These are phyloP conservation scores for Ogataea degrootiae DNA, from an alignment of 805 yeast species.

Conservation along the genomic window DNA sequence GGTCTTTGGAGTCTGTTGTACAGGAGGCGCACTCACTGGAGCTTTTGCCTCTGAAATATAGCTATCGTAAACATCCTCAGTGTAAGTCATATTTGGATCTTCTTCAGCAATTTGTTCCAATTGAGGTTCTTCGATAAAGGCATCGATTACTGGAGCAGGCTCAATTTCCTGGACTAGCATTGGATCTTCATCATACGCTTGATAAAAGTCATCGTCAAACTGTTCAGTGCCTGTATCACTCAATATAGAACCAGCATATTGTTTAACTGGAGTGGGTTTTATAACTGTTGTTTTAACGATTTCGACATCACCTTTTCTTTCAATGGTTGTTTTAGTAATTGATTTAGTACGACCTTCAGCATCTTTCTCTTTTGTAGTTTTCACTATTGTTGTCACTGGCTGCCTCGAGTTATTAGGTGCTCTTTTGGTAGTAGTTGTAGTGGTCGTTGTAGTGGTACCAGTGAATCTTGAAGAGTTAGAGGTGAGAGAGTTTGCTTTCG, in stretches of 20 bases:
- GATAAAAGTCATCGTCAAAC: conserved; percentile 17
- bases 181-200: conserved; percentile 7
- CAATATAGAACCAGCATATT: conserved; percentile 12
- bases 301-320: conserved; percentile 44
- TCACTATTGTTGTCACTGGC: conserved; percentile 33
- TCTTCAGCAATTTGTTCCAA: conserved; percentile 23
- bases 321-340: conserved; percentile 49
- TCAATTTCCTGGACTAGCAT: background rate
- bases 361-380: conserved; percentile 48
- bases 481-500: conserved; percentile 23
- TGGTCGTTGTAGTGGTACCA: conserved; percentile 27
- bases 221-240: conserved; percentile 18
- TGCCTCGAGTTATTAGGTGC: conserved; percentile 12
- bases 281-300: conserved; percentile 44
- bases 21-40: background rate
- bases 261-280: conserved; percentile 21
- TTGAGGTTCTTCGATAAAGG: conserved; percentile 2
- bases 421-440: conserved; percentile 24
- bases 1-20: background rate
- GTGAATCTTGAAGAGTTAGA: conserved; percentile 21
- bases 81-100: conserved; percentile 11
- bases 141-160: background rate
- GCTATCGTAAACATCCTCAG: conserved; percentile 3
- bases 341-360: conserved; percentile 49
- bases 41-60: background rate